These are phyloP conservation scores for Penicillium parvum DNA, from an alignment of 495 filamentous ascomycete species.

Conservation along the genomic window DNA sequence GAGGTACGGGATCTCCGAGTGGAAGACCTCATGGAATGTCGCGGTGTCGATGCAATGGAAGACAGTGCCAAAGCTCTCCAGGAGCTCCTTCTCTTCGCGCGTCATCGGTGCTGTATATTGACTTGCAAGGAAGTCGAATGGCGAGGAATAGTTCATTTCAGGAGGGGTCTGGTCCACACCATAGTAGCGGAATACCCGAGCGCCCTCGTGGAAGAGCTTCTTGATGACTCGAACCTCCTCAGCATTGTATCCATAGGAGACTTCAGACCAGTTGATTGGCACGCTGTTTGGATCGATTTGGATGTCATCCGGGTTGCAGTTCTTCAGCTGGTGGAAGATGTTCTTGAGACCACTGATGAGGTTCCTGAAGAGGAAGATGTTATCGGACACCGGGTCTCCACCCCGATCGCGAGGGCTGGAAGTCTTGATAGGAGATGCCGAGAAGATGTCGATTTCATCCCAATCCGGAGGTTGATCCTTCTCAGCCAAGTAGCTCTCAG, in stretches of 20 bases:
- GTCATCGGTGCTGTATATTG: slow-evolving; percentile 87
- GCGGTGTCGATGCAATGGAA: slow-evolving; percentile 99
- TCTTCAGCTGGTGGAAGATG: slow-evolving; percentile 90
- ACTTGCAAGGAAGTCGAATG: slow-evolving; percentile 84
- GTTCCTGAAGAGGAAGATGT: slow-evolving; percentile 97
- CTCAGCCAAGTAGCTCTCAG: slow-evolving; percentile 79
- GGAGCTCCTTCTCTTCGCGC: slow-evolving; percentile 94
- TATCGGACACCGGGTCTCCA: slow-evolving; percentile 91
- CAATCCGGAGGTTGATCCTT: slow-evolving; percentile 78
- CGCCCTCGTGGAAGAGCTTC: slow-evolving; percentile 95
- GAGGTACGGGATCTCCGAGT: slow-evolving; percentile 90
- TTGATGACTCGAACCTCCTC: slow-evolving; percentile 96
- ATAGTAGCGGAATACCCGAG: slow-evolving; percentile 94
- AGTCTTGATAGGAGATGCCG: slow-evolving; percentile 91
- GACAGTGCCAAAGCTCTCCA: slow-evolving; percentile 96
- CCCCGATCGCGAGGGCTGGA: slow-evolving; percentile 88
- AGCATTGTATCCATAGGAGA: slow-evolving; percentile 93
- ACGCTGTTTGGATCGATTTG: slow-evolving; percentile 70
- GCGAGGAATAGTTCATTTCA: slow-evolving; percentile 70
- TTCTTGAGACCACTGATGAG: slow-evolving; percentile 96
- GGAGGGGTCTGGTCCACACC: slow-evolving; percentile 74
- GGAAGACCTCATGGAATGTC: slow-evolving; percentile 97
- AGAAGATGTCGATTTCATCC: slow-evolving; percentile 98
- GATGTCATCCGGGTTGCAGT: slow-evolving; percentile 69
- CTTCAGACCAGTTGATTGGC: slow-evolving; percentile 89